Evolutionary conservation across 192 early-diverging fungal species (phyloP).

Genomic region (Mortierella alpina): DNA sequence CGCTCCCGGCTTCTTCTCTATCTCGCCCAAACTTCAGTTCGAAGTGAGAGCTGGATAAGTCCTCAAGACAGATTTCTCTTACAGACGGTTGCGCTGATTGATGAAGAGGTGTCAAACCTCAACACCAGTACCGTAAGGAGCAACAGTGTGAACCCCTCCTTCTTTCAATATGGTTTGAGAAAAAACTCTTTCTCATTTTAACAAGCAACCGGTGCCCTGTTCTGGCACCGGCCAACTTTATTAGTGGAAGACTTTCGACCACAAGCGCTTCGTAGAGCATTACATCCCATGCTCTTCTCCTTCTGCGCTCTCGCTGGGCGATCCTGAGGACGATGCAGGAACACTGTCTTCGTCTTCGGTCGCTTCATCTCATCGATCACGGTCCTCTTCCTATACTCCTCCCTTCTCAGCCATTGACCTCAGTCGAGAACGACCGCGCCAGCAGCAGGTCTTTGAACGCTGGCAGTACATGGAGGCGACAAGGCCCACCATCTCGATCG

Average conservation of each 20-base stretch:
- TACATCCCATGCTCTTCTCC: slow-evolving; percentile 22
- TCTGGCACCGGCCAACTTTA: neutral
- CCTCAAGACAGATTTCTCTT: slow-evolving; percentile 56
- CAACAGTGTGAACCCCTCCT: no score
- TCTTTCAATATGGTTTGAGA: neutral
- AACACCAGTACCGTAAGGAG: slow-evolving; percentile 17
- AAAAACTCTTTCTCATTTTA: neutral
- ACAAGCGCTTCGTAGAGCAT: slow-evolving; percentile 17
- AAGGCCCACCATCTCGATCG: slow-evolving; percentile 21
- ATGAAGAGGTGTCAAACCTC: slow-evolving; percentile 19
- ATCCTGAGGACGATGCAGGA: slow-evolving; percentile 37
- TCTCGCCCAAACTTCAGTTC: slow-evolving; percentile 34
- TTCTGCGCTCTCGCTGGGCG: slow-evolving; percentile 19
- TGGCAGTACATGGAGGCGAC: slow-evolving; percentile 22
- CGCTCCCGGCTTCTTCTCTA: neutral
- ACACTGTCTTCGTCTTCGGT: slow-evolving; percentile 23
- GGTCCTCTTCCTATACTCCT: neutral
- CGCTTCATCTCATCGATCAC: neutral
- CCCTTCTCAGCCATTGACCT: slow-evolving; percentile 15
- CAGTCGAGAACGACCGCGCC: slow-evolving; percentile 6
- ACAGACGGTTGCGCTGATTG: slow-evolving; percentile 36
- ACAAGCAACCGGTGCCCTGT: neutral
- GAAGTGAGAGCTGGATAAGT: slow-evolving; percentile 51
- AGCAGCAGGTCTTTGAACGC: slow-evolving; percentile 25
- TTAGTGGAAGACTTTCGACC: slow-evolving; percentile 38